Percentiles rank a stretch among this genome's conserved stretches.
Conservation (phyloP, 352 stramenopile species). For the Globisporangium heterothallicum region DNA sequence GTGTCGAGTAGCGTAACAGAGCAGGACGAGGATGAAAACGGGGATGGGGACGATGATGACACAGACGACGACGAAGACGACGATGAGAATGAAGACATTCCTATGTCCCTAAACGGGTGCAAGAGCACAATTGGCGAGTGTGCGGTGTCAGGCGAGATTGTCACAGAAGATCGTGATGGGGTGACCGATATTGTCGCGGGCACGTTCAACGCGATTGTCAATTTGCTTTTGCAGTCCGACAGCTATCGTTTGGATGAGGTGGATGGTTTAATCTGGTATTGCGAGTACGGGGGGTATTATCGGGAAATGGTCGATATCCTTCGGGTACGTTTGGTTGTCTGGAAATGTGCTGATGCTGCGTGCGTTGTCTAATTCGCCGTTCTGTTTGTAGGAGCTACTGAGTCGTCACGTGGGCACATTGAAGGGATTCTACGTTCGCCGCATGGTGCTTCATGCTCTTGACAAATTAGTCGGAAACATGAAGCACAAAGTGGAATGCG, state of each 20-base stretch:
- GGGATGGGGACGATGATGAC: conserved; percentile 4
- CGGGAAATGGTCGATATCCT: conserved; percentile 50
- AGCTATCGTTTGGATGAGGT: conserved; percentile 59
- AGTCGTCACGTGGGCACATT: conserved; percentile 18
- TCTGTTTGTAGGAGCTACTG: conserved; percentile 25
- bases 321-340: conserved; percentile 17
- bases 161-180: conserved; percentile 46
- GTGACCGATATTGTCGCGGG: conserved; percentile 59
- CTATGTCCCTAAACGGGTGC: conserved; percentile 40
- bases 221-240: conserved; percentile 48
- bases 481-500: conserved; percentile 63
- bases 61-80: conserved; percentile 11
- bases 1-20: conserved; percentile 14
- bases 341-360: neutral
- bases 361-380: neutral
- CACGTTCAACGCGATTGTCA: conserved; percentile 53
- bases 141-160: conserved; percentile 36
- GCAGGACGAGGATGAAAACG: conserved; percentile 6
- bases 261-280: conserved; percentile 60
- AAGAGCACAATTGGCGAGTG: conserved; percentile 21
- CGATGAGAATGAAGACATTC: conserved; percentile 30
- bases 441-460: conserved; percentile 70
- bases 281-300: conserved; percentile 33
- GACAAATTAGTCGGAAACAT: conserved; percentile 74
- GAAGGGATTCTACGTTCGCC: conserved; percentile 47